These are phyloP conservation scores for Termitomyces sp. DNA, from an alignment of 768 basidiomycete genomes.

Conservation along the genomic window DNA sequence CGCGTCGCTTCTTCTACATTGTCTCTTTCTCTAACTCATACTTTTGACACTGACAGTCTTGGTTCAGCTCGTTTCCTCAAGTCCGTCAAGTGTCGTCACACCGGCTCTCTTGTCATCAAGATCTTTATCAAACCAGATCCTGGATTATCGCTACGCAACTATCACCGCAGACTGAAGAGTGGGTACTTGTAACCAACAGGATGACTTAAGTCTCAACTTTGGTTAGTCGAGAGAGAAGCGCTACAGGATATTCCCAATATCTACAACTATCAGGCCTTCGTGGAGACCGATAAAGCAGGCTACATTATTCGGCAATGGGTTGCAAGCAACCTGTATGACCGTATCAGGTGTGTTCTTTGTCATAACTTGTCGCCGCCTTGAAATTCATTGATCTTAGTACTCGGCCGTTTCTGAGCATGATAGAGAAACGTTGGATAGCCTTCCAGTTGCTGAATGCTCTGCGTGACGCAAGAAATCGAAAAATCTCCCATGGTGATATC, in stretches of 20 bases:
- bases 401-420: conserved; percentile 83
- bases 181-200: conserved; percentile 15
- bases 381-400: conserved; percentile 53
- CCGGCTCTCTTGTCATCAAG: conserved; percentile 87
- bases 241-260: conserved; percentile 84
- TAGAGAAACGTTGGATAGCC: conserved; percentile 98
- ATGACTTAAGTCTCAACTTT: conserved; percentile 2
- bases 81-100: conserved; percentile 85
- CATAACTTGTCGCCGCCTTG: not conserved
- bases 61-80: conserved; percentile 44
- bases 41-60: conserved; percentile 18
- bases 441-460: conserved; percentile 89
- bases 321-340: conserved; percentile 91
- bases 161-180: conserved; percentile 81
- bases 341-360: conserved; percentile 75
- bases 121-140: conserved; percentile 96
- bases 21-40: not conserved
- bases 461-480: conserved; percentile 76
- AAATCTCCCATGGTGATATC: conserved; percentile 96
- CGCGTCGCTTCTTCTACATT: conserved; percentile 14
- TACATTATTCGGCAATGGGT: conserved; percentile 95
- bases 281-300: conserved; percentile 95
- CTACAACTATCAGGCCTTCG: conserved; percentile 83
- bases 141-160: conserved; percentile 67
- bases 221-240: conserved; percentile 78